Percentiles rank a stretch among this genome's conserved stretches.
These are phyloP conservation scores for Prunus davidiana DNA, from an alignment of 306 rosid genomes.

Conservation along the genomic window DNA sequence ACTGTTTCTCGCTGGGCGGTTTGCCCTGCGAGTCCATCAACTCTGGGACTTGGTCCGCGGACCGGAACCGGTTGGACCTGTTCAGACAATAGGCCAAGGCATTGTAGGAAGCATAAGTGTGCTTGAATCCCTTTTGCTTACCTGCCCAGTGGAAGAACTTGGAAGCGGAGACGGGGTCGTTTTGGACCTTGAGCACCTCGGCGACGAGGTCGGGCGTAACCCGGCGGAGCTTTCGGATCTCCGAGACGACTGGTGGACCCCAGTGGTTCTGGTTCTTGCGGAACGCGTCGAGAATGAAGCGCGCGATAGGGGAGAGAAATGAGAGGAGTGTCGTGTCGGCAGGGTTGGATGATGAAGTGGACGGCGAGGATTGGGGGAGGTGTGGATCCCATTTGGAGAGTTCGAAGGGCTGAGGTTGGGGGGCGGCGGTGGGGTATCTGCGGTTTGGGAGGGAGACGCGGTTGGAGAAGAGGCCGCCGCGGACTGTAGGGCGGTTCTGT, in stretches of 20 bases:
- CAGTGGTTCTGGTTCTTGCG: slow-evolving; percentile 50
- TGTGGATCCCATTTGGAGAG: slow-evolving; percentile 75
- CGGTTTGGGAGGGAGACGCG: slow-evolving; percentile 37
- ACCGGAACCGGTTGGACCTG: slow-evolving; percentile 45
- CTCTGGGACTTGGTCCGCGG: slow-evolving; percentile 70
- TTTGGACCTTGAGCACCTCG: slow-evolving; percentile 68
- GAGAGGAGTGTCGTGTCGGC: slow-evolving; percentile 25
- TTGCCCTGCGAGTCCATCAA: slow-evolving; percentile 80
- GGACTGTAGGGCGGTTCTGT: slow-evolving; percentile 66
- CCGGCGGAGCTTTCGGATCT: slow-evolving; percentile 76
- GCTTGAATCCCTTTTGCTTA: slow-evolving; percentile 67
- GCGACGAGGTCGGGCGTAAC: slow-evolving; percentile 69
- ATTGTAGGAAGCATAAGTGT: slow-evolving; percentile 64
- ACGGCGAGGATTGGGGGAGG: slow-evolving; percentile 25
- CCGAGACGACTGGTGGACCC: slow-evolving; percentile 54
- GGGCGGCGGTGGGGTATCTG: not conserved
- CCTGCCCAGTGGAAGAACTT: slow-evolving; percentile 79
- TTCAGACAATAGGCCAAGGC: slow-evolving; percentile 76
- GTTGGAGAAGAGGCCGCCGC: slow-evolving; percentile 71
- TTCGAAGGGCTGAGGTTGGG: slow-evolving; percentile 31
- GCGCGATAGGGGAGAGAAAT: slow-evolving; percentile 68
- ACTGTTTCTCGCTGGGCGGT: slow-evolving; percentile 80
- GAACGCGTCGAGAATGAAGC: slow-evolving; percentile 65
- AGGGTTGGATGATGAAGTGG: not conserved
- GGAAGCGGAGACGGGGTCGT: slow-evolving; percentile 50